Percentiles rank a stretch among this genome's conserved stretches.
Evolutionary conservation across 495 filamentous ascomycete species (phyloP).

Genomic region (Aspergillus affinis): DNA sequence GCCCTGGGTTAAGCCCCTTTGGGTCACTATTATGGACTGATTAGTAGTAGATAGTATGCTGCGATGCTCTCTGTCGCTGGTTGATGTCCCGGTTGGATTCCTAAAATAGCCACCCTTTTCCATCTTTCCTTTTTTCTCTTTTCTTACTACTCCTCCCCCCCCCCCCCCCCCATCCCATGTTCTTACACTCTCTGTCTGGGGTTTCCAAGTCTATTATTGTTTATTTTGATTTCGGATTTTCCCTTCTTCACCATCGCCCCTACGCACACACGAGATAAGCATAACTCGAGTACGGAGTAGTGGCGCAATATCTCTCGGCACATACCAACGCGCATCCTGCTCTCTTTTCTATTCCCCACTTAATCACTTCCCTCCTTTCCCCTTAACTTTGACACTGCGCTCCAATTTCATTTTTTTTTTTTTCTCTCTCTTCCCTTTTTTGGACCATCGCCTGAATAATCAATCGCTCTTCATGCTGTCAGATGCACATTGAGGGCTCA

Average conservation of each 20-base stretch:
- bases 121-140: neutral
- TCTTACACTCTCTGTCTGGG: neutral
- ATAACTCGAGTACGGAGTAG: neutral
- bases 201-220: neutral
- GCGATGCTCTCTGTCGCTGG: neutral
- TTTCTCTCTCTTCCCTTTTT: neutral
- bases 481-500: slow-evolving; percentile 17
- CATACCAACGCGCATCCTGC: slow-evolving; percentile 5
- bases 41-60: neutral
- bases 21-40: slow-evolving; percentile 2
- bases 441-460: neutral
- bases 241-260: slow-evolving; percentile 1
- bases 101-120: slow-evolving; percentile 1
- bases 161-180: neutral
- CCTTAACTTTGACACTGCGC: slow-evolving; percentile 5
- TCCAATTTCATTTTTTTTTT: neutral
- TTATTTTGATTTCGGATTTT: neutral
- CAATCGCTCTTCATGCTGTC: slow-evolving; percentile 12
- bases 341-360: slow-evolving; percentile 10
- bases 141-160: neutral
- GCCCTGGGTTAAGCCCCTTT: slow-evolving; percentile 17
- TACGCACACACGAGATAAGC: neutral
- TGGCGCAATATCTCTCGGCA: neutral
- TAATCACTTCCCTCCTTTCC: slow-evolving; percentile 2
- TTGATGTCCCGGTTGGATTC: neutral